These are phyloP conservation scores for Boechera retrofracta DNA, from an alignment of 345 rosid genomes.

Conservation along the genomic window DNA sequence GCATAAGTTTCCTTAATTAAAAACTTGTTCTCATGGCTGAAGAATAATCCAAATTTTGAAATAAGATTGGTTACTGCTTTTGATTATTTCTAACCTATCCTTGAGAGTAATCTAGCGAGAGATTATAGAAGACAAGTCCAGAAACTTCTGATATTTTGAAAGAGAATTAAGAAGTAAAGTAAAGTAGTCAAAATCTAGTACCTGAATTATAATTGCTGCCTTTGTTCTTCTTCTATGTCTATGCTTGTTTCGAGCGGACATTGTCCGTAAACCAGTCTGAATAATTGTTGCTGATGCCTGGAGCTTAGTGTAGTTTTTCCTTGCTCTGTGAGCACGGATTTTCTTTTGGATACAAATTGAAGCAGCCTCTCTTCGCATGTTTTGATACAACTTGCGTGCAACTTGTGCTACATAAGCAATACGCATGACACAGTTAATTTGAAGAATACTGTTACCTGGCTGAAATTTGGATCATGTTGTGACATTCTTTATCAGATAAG, in stretches of 20 bases:
- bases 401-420: conserved; percentile 52
- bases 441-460: conserved; percentile 12
- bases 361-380: conserved; percentile 63
- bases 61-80: conserved; percentile 2
- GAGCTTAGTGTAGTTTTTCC: conserved; percentile 51
- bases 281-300: conserved; percentile 54
- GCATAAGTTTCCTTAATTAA: background rate
- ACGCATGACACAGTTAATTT: conserved; percentile 29
- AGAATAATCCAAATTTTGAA: conserved; percentile 3
- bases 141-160: background rate
- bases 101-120: conserved; percentile 13
- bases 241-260: conserved; percentile 61
- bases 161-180: background rate
- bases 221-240: conserved; percentile 62
- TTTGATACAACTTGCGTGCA: conserved; percentile 62
- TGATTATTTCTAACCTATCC: conserved; percentile 10
- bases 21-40: conserved; percentile 6
- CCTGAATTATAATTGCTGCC: conserved; percentile 68
- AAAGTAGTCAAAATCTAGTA: conserved; percentile 26
- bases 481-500: background rate
- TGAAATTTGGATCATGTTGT: conserved; percentile 13
- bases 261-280: conserved; percentile 65
- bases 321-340: conserved; percentile 51
- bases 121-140: conserved; percentile 12
- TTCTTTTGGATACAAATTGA: conserved; percentile 56